A percentile compares a stretch with the other conserved stretches of the same genome.
These are phyloP conservation scores for Zasmidium cellare DNA, from an alignment of 2,329 filamentous ascomycete species.

Conservation along the genomic window DNA sequence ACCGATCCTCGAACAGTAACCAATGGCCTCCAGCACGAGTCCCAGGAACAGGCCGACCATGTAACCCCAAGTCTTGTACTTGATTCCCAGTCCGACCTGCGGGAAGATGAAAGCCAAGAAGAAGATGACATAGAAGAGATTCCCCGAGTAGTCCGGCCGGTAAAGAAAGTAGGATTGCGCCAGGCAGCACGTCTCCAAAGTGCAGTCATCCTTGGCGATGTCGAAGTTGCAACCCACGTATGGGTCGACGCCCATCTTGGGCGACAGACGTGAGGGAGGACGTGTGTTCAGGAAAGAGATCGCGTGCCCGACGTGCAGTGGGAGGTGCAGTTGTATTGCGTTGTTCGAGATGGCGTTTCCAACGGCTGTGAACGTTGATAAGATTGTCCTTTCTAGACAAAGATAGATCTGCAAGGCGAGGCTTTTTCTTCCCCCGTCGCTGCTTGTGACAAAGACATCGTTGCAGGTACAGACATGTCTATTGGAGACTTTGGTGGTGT, in stretches of 20 bases:
- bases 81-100: slow-evolving; percentile 52
- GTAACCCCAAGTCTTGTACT: slow-evolving; percentile 58
- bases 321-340: not conserved
- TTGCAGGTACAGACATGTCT: not conserved
- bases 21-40: slow-evolving; percentile 53
- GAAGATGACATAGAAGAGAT: slow-evolving; percentile 52
- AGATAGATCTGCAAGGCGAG: not conserved
- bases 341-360: not conserved
- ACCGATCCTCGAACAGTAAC: slow-evolving; percentile 57
- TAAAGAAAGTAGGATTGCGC: slow-evolving; percentile 51
- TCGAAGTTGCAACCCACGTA: slow-evolving; percentile 18
- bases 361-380: not conserved
- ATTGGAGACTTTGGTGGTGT: not conserved
- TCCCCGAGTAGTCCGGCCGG: slow-evolving; percentile 46
- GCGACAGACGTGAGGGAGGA: too few species aligned
- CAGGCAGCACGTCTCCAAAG: slow-evolving; percentile 31
- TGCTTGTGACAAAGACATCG: not conserved
- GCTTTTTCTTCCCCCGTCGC: not conserved
- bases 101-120: slow-evolving; percentile 51
- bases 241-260: not conserved
- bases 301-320: not conserved
- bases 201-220: slow-evolving; percentile 24
- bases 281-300: not conserved
- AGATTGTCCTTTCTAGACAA: not conserved
- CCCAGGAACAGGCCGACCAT: slow-evolving; percentile 51